A percentile compares a stretch with the other conserved stretches of the same genome.
These are phyloP conservation scores for Heterobasidion irregulare DNA, from an alignment of 1,284 basidiomycete genomes.

Conservation along the genomic window DNA sequence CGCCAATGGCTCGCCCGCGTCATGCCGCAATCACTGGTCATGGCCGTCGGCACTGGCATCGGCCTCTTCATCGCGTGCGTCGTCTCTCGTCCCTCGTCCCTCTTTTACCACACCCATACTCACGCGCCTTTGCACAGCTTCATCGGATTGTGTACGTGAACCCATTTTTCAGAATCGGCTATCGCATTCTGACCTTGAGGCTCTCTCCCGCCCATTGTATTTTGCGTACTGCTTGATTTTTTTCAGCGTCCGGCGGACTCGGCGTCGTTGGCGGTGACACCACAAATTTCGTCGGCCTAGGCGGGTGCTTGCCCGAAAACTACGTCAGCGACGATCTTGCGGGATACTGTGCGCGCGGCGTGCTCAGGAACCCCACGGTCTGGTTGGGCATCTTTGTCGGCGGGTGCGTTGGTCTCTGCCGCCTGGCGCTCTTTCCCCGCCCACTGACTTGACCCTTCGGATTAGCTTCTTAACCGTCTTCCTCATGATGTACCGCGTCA, in stretches of 20 bases:
- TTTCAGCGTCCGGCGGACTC: conserved; percentile 54
- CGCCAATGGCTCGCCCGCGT: conserved; percentile 88
- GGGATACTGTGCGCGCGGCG: conserved; percentile 58
- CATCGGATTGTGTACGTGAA: conserved; percentile 7
- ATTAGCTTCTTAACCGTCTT: conserved; percentile 65
- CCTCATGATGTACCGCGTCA: conserved; percentile 81
- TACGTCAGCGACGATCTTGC: conserved; percentile 28
- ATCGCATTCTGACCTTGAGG: too few species aligned
- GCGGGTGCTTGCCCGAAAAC: conserved; percentile 57
- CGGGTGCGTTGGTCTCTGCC: conserved; percentile 39
- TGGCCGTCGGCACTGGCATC: conserved; percentile 82
- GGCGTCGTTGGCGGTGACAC: conserved; percentile 72
- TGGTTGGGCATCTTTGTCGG: conserved; percentile 89
- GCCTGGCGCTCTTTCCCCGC: not conserved
- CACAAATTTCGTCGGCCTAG: conserved; percentile 71
- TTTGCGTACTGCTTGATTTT: conserved; percentile 4
- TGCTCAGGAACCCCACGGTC: conserved; percentile 69
- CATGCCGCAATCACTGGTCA: conserved; percentile 81
- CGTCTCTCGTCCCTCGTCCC: conserved; percentile 8
- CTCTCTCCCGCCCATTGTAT: too few species aligned
- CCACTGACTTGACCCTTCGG: not conserved
- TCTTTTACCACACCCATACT: not conserved
- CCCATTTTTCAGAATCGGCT: too few species aligned
- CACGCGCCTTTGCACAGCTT: not conserved
- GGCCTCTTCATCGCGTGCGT: conserved; percentile 73